Evolutionary conservation across 192 early-diverging fungal species (phyloP).

Genomic region (Gamsiella multidivaricata): DNA sequence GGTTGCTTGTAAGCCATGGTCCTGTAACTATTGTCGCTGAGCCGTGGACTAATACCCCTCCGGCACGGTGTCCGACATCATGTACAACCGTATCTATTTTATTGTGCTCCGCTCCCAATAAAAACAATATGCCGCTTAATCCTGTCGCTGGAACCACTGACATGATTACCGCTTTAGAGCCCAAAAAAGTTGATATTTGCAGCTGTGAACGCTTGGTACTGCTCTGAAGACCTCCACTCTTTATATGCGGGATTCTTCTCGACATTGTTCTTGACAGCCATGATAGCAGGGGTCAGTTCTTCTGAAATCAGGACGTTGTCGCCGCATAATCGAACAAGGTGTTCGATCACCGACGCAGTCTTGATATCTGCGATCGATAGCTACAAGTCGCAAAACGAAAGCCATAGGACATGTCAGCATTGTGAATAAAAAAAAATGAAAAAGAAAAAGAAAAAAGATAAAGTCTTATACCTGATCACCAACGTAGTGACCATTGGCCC

Average conservation of each 20-base stretch:
- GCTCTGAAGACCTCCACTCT: conserved; percentile 20
- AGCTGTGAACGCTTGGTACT: conserved; percentile 28
- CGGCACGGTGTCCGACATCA: no score
- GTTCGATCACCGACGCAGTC: conserved; percentile 32
- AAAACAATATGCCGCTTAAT: no score
- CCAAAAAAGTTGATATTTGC: conserved; percentile 29
- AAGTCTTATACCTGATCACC: conserved; percentile 18
- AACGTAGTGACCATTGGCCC: conserved; percentile 43
- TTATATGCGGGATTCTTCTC: conserved; percentile 38
- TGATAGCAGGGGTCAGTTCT: conserved; percentile 38
- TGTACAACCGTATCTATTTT: no score
- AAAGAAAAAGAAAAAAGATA: no score
- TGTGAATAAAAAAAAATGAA: not conserved
- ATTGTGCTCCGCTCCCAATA: no score
- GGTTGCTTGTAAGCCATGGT: no score
- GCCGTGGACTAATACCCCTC: no score
- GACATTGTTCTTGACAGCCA: conserved; percentile 39
- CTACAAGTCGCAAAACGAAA: no score
- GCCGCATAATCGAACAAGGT: conserved; percentile 22
- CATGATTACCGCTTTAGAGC: no score
- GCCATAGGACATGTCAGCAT: no score
- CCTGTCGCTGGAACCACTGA: no score
- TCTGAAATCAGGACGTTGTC: conserved; percentile 17
- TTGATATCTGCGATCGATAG: conserved; percentile 42
- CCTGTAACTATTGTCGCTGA: no score